These are phyloP conservation scores for Lotus japonicus DNA, from an alignment of 306 rosid species.

Conservation along the genomic window DNA sequence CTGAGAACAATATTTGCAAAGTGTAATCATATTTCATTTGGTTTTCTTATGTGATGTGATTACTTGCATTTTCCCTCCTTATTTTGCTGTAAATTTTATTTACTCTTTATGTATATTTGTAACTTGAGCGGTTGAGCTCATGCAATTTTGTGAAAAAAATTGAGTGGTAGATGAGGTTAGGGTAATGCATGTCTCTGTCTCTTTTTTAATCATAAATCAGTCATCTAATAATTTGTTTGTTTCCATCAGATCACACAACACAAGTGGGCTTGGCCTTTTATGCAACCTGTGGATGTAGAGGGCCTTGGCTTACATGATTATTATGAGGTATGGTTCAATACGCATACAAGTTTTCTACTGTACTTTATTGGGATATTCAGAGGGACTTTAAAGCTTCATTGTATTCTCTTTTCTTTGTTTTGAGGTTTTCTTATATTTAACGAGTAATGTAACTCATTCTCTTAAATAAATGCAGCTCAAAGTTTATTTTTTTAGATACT, in stretches of 20 bases:
- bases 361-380: not conserved
- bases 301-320: constrained; percentile 88
- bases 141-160: not conserved
- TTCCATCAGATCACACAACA: constrained; percentile 74
- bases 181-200: not conserved
- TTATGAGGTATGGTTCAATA: constrained; percentile 53
- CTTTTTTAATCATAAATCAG: not conserved
- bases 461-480: not conserved
- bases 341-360: not conserved
- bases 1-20: not conserved
- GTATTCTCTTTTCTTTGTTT: not conserved
- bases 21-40: not conserved
- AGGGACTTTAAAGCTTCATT: not conserved
- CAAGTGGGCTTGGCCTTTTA: constrained; percentile 90
- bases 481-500: not conserved
- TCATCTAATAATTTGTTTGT: constrained; percentile 20
- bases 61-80: constrained; percentile 1
- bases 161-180: constrained; percentile 1
- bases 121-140: not conserved
- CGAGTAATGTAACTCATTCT: not conserved
- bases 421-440: not conserved
- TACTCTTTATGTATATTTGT: not conserved
- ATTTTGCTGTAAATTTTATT: not conserved
- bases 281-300: constrained; percentile 93
- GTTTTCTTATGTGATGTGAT: constrained; percentile 10